Conservation (phyloP, 2,329 filamentous ascomycete genomes). For the Aspergillus sojae region DNA sequence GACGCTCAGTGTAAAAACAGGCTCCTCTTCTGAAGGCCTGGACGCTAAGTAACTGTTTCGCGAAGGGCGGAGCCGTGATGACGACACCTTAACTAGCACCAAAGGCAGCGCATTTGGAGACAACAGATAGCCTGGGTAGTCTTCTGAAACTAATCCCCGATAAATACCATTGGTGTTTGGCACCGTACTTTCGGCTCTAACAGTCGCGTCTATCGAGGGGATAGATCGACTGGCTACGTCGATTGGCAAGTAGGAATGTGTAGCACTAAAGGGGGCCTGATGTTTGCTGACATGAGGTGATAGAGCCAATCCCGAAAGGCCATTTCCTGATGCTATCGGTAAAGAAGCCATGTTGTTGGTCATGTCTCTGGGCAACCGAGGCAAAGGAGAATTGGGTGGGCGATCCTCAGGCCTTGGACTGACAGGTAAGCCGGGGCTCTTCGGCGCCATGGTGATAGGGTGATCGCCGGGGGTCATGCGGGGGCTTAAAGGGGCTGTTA, state of each 20-base stretch:
- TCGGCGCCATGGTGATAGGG: conserved; percentile 49
- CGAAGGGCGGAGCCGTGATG: conserved; percentile 92
- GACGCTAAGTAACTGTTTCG: conserved; percentile 79
- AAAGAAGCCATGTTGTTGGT: conserved; percentile 60
- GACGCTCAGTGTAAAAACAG: conserved; percentile 88
- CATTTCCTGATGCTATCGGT: conserved; percentile 66
- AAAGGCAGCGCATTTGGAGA: conserved; percentile 86
- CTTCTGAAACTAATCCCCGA: conserved; percentile 77
- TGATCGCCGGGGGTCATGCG: conserved; percentile 37
- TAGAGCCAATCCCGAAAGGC: conserved; percentile 58
- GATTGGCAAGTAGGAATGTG: conserved; percentile 49
- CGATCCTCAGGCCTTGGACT: conserved; percentile 65
- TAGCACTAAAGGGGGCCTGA: conserved; percentile 64
- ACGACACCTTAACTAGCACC: conserved; percentile 83
- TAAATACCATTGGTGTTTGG: conserved; percentile 59
- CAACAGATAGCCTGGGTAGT: conserved; percentile 82
- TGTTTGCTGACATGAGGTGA: conserved; percentile 75
- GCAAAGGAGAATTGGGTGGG: conserved; percentile 61
- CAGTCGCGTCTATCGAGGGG: conserved; percentile 41
- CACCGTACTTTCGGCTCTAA: conserved; percentile 37
- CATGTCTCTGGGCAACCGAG: conserved; percentile 57
- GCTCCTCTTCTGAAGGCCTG: conserved; percentile 83
- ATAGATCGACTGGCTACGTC: conserved; percentile 24
- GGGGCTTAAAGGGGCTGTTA: conserved; percentile 37
- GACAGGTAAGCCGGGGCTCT: conserved; percentile 66